Conservation (phyloP, 352 stramenopile species). For the Phytophthora citricola region DNA sequence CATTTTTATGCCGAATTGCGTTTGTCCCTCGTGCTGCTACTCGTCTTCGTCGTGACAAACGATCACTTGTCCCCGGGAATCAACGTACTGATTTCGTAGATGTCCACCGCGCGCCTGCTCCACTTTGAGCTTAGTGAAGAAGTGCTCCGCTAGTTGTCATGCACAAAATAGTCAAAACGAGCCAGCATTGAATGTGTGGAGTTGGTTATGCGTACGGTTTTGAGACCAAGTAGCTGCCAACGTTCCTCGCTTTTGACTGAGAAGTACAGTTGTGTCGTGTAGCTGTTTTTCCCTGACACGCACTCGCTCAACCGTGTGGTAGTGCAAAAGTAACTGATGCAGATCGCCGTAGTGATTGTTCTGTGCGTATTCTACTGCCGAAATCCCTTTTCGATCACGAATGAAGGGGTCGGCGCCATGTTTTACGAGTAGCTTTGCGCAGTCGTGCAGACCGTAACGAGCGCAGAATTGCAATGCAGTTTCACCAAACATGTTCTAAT, state of each 20-base stretch:
- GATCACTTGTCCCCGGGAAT: constrained; percentile 59
- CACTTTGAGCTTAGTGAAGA: constrained; percentile 52
- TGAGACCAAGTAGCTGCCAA: constrained; percentile 61
- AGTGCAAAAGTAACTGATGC: constrained; percentile 50
- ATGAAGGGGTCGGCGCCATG: constrained; percentile 42
- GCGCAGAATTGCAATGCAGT: constrained; percentile 63
- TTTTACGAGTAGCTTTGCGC: constrained; percentile 58
- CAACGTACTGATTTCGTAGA: constrained; percentile 67
- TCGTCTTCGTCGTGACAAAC: constrained; percentile 48
- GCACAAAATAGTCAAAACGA: constrained; percentile 10
- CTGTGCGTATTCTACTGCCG: constrained; percentile 51
- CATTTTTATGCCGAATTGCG: constrained; percentile 29
- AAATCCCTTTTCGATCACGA: constrained; percentile 49
- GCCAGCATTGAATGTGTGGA: constrained; percentile 6
- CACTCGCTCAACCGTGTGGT: constrained; percentile 49
- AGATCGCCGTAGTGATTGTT: constrained; percentile 43
- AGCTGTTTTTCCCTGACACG: constrained; percentile 41
- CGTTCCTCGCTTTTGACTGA: constrained; percentile 49
- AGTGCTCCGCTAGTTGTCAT: constrained; percentile 43
- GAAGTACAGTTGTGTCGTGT: constrained; percentile 26
- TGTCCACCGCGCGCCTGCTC: constrained; percentile 59
- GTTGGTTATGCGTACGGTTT: constrained; percentile 39
- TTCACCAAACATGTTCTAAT: constrained; percentile 72
- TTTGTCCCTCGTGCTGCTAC: constrained; percentile 1
- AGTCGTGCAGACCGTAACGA: constrained; percentile 58